Base-by-base conservation (phyloP, 2,329 filamentous ascomycete genomes). In the Botrytis medusae region DNA sequence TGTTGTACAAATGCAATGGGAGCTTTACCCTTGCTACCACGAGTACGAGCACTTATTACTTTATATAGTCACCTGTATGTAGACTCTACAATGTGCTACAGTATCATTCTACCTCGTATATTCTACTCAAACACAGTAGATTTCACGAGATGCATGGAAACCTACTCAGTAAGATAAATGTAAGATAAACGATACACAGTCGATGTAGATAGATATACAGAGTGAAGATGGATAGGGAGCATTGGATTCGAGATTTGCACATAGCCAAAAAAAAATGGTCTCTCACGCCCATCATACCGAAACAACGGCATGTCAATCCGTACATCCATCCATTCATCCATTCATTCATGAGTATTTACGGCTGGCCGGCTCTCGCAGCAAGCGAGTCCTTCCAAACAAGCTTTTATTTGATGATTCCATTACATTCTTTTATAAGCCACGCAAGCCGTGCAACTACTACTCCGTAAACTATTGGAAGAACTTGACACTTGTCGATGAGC, bases 1-100 rank as follows among this genome's bases (percentile, higher is more conserved):
- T 60, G 68, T 70, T 70, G 68, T 70, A 48, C 68, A 67, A 67
- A 67, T 34, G 46, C 32, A 18, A 42, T 18, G 46, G 57, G 42
- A 64, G 37, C 40, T 44, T 3, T 29, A 48, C 25, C 57, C 40
- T 61, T 42, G 60, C n/a, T 42, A 8, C 51, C n/a, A 29, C 51
- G 51, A 29, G 51, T 54, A 29, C 48, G 25, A n/a, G 48, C 12
- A 32, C 22, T 40, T 14, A 6, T 7, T 51, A 3, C 48, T 51
- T 51, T n/a, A 51, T n/a, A n/a, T 51, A 51, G 48, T 7, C n/a
- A 12, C 25, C 48, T n/a, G 48, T n/a, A n/a, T 25, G 48, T n/a
- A 51, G 48, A 25, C 48, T 51, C 48, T 51, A 14, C 25, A 51
- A n/a, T 14, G 25, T n/a, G 48, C 25, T 14, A 7, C 5, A 14